phyloP scores from a whole-genome alignment of 2,329 filamentous ascomycete species.

The Akanthomyces lecanii region DNA sequence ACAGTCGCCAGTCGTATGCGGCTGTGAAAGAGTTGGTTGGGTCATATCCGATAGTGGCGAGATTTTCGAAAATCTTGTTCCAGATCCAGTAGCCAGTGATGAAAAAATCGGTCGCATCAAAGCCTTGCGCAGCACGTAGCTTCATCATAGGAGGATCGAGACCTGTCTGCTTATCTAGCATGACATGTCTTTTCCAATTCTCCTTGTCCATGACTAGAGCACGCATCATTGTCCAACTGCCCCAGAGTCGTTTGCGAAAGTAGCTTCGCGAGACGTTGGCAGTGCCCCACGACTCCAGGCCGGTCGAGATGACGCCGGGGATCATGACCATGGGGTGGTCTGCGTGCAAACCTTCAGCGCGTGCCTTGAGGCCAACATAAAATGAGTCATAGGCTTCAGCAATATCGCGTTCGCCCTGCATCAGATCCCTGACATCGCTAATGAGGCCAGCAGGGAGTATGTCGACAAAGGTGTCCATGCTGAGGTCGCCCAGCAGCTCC shows the following conservation, averaged over 20 bases:
- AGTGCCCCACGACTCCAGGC: conserved; percentile 94
- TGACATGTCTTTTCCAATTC: conserved; percentile 91
- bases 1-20: conserved; percentile 86
- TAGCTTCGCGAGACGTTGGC: conserved; percentile 79
- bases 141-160: conserved; percentile 89
- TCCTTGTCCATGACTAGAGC: conserved; percentile 91
- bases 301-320: conserved; percentile 94
- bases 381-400: conserved; percentile 92
- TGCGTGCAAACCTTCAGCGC: conserved; percentile 72
- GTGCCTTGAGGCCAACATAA: conserved; percentile 78
- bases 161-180: conserved; percentile 89
- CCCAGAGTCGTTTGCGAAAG: conserved; percentile 93
- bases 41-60: conserved; percentile 94
- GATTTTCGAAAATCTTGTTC: conserved; percentile 97
- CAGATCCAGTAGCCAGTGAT: conserved; percentile 94
- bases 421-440: conserved; percentile 78
- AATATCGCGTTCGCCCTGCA: conserved; percentile 78
- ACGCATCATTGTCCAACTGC: conserved; percentile 98
- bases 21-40: conserved; percentile 70
- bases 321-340: conserved; percentile 94
- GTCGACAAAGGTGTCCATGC: conserved; percentile 81
- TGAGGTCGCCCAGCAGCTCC: conserved; percentile 61
- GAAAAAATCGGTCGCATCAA: conserved; percentile 96
- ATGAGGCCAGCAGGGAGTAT: conserved; percentile 82
- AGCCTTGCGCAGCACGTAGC: conserved; percentile 87